Base-by-base conservation (phyloP, 2,329 filamentous ascomycete species). In the Leptographium galeiforme region DNA sequence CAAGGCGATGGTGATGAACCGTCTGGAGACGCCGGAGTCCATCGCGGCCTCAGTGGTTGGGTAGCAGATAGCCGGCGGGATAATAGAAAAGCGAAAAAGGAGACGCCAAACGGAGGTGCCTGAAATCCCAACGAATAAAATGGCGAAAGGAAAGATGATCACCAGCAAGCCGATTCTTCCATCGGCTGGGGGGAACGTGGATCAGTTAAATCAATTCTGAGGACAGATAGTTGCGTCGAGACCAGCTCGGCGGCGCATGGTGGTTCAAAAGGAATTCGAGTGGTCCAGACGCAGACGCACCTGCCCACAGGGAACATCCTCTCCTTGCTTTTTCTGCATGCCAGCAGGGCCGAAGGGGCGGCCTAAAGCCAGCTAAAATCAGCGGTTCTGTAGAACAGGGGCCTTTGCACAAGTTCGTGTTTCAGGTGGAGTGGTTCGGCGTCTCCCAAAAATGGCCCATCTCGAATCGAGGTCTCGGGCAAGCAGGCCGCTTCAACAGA, bases 21-120 rank as follows among this genome's bases (percentile, higher is more conserved):
- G 57, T 48, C 56, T 50, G 33, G 58, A 60, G 14, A 57, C 18
- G 52, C 58, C 58, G 11, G 51, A 56, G 8, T 59, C 57, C 38
- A 56, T 57, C 7, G 50, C 41, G 13, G 52, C 54, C 14, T 44
- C n/a, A 25, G 25, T 25, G 19, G 4, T 18, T 25, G 19, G 11
- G 18, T 11, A 13, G 41, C 41, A 19, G 18, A 18, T 30, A 19
- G 11, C 19, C 43, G 6, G 43, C 12, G 1, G 2, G 25, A 32
- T n/a, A 16, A 32, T 10, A 13, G 34, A 13, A 11, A 36, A 36
- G 8, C 34, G 4, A 13, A 36, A 3, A 36, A 25, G 25, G 25
- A 25, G 25, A 25, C 25, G 25, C 5, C 25, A 25, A 25, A 25
- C 2, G 25, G 25, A 25, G 25, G 25, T 25, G 5, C 5, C 25